phyloP scores from a whole-genome alignment of 1,284 basidiomycete species.

The Fomes fomentarius region DNA sequence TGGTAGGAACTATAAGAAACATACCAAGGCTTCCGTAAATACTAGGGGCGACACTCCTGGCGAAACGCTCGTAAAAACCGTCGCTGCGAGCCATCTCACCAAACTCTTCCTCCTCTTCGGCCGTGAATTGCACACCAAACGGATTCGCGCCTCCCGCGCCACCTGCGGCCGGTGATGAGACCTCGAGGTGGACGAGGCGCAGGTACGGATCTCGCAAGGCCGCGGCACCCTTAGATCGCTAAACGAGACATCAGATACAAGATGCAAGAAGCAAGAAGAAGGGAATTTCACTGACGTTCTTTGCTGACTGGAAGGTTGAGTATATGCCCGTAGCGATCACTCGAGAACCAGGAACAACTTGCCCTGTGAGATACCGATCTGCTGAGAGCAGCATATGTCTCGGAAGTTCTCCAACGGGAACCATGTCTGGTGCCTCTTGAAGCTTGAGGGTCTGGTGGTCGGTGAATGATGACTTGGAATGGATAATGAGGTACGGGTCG shows the following conservation, averaged over 20 bases:
- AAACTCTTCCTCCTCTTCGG: slow-evolving; percentile 98
- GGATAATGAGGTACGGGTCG: slow-evolving; percentile 96
- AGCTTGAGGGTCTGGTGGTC: slow-evolving; percentile 98
- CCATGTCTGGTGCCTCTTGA: slow-evolving; percentile 99
- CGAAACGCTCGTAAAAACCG: slow-evolving; percentile 93
- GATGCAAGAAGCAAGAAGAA: not conserved
- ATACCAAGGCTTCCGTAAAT: slow-evolving; percentile 93
- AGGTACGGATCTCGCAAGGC: slow-evolving; percentile 96
- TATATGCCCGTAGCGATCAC: slow-evolving; percentile 97
- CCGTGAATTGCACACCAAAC: slow-evolving; percentile 85
- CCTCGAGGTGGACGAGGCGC: slow-evolving; percentile 90
- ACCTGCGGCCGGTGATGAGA: slow-evolving; percentile 75
- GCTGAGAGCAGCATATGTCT: slow-evolving; percentile 93
- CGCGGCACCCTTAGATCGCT: slow-evolving; percentile 79
- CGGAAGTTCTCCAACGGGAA: slow-evolving; percentile 97
- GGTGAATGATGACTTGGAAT: slow-evolving; percentile 93
- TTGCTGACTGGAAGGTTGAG: slow-evolving; percentile 90
- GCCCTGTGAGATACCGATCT: slow-evolving; percentile 88
- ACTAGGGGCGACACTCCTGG: slow-evolving; percentile 94
- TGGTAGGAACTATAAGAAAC: slow-evolving; percentile 26
- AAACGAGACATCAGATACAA: not conserved
- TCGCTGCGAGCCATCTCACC: slow-evolving; percentile 88
- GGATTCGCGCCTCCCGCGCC: slow-evolving; percentile 72
- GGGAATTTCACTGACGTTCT: slow-evolving; percentile 58
- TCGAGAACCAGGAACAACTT: slow-evolving; percentile 92